Conservation (phyloP, 768 basidiomycete genomes). For the Lactifluus hygrophoroides region DNA sequence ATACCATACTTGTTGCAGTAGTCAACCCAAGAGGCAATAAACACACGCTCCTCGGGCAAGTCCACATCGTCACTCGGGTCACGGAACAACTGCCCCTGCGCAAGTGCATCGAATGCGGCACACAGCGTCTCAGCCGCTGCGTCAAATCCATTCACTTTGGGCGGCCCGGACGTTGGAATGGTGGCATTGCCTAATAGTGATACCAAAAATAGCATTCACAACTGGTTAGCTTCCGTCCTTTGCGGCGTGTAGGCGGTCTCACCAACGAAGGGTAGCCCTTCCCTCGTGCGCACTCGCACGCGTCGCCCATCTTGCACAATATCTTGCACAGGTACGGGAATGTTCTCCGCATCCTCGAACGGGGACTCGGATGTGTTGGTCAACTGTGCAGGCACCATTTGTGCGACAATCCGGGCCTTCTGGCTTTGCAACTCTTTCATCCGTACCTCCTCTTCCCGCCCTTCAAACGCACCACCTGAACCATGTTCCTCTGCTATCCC, state of each 20-base stretch:
- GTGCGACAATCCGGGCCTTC: constrained; percentile 88
- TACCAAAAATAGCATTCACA: neutral
- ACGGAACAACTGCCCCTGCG: constrained; percentile 54
- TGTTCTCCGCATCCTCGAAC: constrained; percentile 30
- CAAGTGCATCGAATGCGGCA: constrained; percentile 61
- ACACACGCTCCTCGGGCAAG: constrained; percentile 64
- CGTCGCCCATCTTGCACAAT: constrained; percentile 3
- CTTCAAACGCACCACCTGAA: constrained; percentile 1
- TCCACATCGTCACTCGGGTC: constrained; percentile 47
- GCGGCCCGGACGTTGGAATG: constrained; percentile 21
- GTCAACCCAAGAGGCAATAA: constrained; percentile 98
- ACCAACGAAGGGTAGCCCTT: neutral
- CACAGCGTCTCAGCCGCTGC: constrained; percentile 45
- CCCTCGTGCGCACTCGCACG: constrained; percentile 4
- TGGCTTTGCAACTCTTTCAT: constrained; percentile 80
- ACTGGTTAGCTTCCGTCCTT: neutral
- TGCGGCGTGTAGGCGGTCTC: neutral
- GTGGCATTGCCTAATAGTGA: constrained; percentile 21
- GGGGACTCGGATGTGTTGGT: constrained; percentile 21
- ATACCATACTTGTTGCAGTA: constrained; percentile 99
- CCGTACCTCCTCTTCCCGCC: constrained; percentile 34
- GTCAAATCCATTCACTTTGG: constrained; percentile 54
- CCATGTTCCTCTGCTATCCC: constrained; percentile 38
- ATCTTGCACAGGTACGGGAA: constrained; percentile 23
- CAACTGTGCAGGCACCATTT: constrained; percentile 68